These are phyloP conservation scores for Sordariomycetes sp. DNA, from an alignment of 2,329 filamentous ascomycete species.

Conservation along the genomic window DNA sequence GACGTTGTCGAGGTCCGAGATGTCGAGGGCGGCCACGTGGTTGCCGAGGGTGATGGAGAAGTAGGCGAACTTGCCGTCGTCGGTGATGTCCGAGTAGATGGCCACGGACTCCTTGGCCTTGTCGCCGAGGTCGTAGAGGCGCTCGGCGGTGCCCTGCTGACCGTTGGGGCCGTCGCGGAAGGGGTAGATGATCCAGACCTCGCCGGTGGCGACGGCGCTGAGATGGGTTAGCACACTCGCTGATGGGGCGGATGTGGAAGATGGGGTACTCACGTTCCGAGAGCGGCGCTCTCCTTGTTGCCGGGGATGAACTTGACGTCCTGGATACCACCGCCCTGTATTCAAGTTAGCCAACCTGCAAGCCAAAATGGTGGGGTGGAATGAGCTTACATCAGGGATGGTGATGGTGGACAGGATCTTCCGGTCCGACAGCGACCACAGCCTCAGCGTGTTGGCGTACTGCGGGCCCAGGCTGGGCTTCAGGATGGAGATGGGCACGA, in stretches of 20 bases:
- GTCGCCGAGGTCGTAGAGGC: conserved; percentile 46
- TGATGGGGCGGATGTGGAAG: background rate
- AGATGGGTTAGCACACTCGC: background rate
- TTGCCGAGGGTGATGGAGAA: conserved; percentile 50
- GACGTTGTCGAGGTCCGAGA: conserved; percentile 46
- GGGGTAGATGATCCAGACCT: conserved; percentile 57
- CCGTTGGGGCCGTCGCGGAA: conserved; percentile 43
- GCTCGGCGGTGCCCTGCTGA: conserved; percentile 45
- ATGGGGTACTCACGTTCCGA: conserved; percentile 32
- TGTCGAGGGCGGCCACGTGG: conserved; percentile 52
- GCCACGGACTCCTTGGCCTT: conserved; percentile 44
- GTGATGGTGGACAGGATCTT: conserved; percentile 50
- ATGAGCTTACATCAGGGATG: conserved; percentile 37
- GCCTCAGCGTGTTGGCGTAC: conserved; percentile 44
- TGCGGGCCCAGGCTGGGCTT: conserved; percentile 46
- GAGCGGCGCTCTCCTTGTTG: conserved; percentile 44
- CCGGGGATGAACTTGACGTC: conserved; percentile 57
- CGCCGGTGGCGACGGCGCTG: conserved; percentile 43
- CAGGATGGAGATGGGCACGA: conserved; percentile 49
- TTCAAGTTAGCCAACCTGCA: background rate
- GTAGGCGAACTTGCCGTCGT: conserved; percentile 48
- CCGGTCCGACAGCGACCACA: conserved; percentile 43
- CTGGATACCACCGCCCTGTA: conserved; percentile 45
- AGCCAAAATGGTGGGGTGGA: accelerated
- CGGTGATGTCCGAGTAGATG: conserved; percentile 50